A percentile compares a stretch with the other conserved stretches of the same genome.
phyloP scores from a whole-genome alignment of 1,284 basidiomycete genomes.

The Irpex sp. region DNA sequence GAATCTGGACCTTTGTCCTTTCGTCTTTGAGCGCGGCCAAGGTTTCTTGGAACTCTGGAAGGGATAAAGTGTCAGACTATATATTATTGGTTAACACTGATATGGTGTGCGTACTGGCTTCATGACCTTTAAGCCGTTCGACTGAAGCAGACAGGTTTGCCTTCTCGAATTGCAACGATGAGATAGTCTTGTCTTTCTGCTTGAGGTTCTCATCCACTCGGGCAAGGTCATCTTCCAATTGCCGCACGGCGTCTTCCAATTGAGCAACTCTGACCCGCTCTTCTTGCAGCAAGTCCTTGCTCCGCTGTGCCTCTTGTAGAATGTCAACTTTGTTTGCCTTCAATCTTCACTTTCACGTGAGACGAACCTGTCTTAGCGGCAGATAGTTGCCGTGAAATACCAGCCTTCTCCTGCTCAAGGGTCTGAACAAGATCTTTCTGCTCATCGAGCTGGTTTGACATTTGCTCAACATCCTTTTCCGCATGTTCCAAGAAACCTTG shows the following conservation, averaged over 20 bases:
- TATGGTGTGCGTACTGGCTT: conserved; percentile 14
- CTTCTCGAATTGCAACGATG: conserved; percentile 17
- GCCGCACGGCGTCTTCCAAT: conserved; percentile 15
- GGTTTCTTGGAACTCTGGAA: conserved; percentile 16
- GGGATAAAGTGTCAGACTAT: not conserved
- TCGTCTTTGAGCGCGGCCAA: conserved; percentile 19
- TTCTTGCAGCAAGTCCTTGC: conserved; percentile 21
- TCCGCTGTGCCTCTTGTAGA: conserved; percentile 21
- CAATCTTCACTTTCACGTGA: not conserved
- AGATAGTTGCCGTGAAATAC: conserved; percentile 1
- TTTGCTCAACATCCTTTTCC: conserved; percentile 13
- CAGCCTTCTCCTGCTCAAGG: conserved; percentile 14
- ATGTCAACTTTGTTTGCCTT: not conserved
- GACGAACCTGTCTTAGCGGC: conserved; percentile 12
- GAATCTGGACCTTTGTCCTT: conserved; percentile 14
- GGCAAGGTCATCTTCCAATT: conserved; percentile 11
- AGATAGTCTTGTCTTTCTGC: conserved; percentile 12
- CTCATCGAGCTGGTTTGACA: conserved; percentile 14
- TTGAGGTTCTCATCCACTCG: conserved; percentile 13
- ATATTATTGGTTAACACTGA: not conserved
- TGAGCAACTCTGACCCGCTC: conserved; percentile 16
- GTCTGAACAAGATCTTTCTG: conserved; percentile 13
- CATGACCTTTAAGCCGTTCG: conserved; percentile 11
- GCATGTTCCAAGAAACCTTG: conserved; percentile 17
- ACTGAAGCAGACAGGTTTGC: conserved; percentile 11